Conservation (phyloP, 129 eudicot species). For the Erigeron canadensis region DNA sequence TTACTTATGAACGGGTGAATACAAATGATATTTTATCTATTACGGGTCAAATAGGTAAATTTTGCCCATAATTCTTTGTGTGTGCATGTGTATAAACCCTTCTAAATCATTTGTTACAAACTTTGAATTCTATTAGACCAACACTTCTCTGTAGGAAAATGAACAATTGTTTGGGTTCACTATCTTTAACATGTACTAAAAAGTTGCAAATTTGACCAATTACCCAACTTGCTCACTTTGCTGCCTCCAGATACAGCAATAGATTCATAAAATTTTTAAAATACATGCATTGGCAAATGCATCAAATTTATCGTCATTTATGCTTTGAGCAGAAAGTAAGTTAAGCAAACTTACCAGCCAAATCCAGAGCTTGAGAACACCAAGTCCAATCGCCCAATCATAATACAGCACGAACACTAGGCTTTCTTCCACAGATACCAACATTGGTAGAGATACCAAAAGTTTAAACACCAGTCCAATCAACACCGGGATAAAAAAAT, state of each 20-base stretch:
- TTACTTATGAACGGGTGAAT: too few relatives aligned
- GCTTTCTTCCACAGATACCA: conserved; percentile 85
- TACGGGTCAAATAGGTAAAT: too few relatives aligned
- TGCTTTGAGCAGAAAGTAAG: not conserved
- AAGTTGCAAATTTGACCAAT: conserved; percentile 4
- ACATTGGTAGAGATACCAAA: conserved; percentile 81
- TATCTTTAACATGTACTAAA: too few relatives aligned
- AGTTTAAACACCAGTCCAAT: conserved; percentile 89
- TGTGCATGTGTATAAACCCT: too few relatives aligned
- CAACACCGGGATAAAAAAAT: conserved; percentile 73
- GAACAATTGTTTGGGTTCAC: too few relatives aligned
- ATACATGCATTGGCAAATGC: not conserved
- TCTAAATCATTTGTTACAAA: too few relatives aligned
- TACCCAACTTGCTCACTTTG: conserved; percentile 71
- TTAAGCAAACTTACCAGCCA: conserved; percentile 54
- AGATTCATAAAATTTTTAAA: not conserved
- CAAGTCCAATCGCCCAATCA: conserved; percentile 89
- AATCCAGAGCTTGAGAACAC: conserved; percentile 83
- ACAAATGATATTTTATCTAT: too few relatives aligned
- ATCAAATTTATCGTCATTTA: not conserved
- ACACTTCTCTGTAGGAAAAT: too few relatives aligned
- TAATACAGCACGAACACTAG: conserved; percentile 83
- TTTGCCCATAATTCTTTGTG: too few relatives aligned
- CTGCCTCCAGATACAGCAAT: conserved; percentile 56
- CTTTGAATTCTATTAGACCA: too few relatives aligned